Evolutionary conservation across 2,329 filamentous ascomycete genomes (phyloP).

Genomic region (Pseudocercospora fuligena): DNA sequence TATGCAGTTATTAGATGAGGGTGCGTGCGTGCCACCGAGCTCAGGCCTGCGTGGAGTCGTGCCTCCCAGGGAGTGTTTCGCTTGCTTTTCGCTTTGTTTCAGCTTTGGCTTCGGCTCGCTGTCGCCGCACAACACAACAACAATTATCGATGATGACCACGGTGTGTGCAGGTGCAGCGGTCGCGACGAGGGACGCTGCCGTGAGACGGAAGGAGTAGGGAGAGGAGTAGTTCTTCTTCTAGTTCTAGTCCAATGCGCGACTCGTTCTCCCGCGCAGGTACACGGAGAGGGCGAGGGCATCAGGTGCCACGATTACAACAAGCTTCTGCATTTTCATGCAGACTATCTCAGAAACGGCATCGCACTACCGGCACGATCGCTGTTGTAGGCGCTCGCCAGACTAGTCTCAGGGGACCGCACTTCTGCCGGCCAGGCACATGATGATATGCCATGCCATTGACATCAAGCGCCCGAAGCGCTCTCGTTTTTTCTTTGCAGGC

Average conservation of each 20-base stretch:
- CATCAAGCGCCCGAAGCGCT: background rate
- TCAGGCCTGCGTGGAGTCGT: background rate
- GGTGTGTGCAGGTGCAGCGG: background rate
- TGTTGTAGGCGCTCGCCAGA: background rate
- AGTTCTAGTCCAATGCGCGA: background rate
- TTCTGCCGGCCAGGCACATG: background rate
- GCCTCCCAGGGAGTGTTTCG: conserved; percentile 3
- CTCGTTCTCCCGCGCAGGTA: background rate
- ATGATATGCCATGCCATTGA: background rate
- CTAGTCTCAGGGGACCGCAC: conserved; percentile 1
- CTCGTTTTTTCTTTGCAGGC: background rate
- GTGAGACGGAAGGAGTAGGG: background rate
- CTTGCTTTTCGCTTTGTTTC: conserved; percentile 1
- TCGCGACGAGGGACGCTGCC: background rate
- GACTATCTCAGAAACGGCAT: background rate
- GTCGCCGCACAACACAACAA: background rate
- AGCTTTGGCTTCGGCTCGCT: background rate
- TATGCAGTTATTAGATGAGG: conserved; percentile 2
- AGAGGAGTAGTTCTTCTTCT: background rate
- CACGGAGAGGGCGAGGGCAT: background rate
- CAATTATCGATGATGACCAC: background rate
- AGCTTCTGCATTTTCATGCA: background rate
- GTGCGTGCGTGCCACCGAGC: background rate
- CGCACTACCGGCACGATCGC: background rate
- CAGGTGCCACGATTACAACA: background rate